A percentile compares a stretch with the other conserved stretches of the same genome.
Evolutionary conservation across 2,329 filamentous ascomycete genomes (phyloP).

Genomic region (Kalmusia sp.): DNA sequence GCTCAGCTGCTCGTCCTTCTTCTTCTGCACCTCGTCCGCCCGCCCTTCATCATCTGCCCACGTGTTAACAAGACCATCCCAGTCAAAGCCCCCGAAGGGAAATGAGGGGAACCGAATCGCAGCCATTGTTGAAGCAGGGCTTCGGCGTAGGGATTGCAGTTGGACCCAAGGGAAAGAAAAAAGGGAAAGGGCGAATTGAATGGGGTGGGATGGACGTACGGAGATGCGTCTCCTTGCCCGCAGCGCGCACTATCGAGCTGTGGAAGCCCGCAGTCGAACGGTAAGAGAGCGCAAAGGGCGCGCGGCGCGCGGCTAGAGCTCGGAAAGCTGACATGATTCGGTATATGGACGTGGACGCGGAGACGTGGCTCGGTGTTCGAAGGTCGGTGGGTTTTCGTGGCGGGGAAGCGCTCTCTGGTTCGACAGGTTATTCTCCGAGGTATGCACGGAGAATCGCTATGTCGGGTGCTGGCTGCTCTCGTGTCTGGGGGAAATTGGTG

Average conservation of each 20-base stretch:
- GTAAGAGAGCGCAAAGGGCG: slow-evolving; percentile 38
- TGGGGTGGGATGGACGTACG: slow-evolving; percentile 41
- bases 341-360: slow-evolving; percentile 1
- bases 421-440: background rate
- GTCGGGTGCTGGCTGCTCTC: background rate
- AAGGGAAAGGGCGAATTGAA: background rate
- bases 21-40: slow-evolving; percentile 49
- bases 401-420: background rate
- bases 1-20: slow-evolving; percentile 52
- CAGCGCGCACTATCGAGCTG: slow-evolving; percentile 44
- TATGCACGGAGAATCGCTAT: background rate
- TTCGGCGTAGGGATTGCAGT: too few relatives aligned
- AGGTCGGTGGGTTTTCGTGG: background rate
- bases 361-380: background rate
- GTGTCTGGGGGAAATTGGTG: too few relatives aligned
- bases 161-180: background rate
- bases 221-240: slow-evolving; percentile 54
- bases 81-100: background rate
- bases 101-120: background rate
- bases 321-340: slow-evolving; percentile 41
- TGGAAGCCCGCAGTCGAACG: slow-evolving; percentile 44
- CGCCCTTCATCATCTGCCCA: slow-evolving; percentile 37
- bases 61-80: slow-evolving; percentile 11
- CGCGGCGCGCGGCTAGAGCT: slow-evolving; percentile 38
- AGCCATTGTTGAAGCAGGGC: background rate